These are phyloP conservation scores for Sphagnum tenellum DNA, from an alignment of 225 moss, liverwort and hornwort species.

Conservation along the genomic window DNA sequence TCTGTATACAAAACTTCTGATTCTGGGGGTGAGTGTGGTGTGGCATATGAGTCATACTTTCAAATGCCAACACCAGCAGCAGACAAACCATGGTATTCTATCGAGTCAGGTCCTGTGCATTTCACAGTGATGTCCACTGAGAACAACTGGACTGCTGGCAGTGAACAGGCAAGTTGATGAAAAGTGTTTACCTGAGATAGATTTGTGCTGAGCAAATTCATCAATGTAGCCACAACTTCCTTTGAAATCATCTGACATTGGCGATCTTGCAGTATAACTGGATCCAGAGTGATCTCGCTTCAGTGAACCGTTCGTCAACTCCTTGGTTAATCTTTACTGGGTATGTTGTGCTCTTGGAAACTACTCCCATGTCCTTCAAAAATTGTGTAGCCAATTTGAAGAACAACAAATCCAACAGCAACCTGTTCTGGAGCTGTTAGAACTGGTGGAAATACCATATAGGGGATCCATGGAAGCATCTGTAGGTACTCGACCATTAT, in stretches of 20 bases:
- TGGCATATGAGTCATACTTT: slow-evolving; percentile 63
- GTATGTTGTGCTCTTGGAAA: slow-evolving; percentile 10
- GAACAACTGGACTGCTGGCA: slow-evolving; percentile 34
- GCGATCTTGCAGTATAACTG: slow-evolving; percentile 21
- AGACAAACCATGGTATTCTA: slow-evolving; percentile 74
- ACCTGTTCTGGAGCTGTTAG: too few species aligned
- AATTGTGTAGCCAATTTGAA: too few species aligned
- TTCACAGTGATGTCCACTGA: slow-evolving; percentile 68
- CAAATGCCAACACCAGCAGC: slow-evolving; percentile 57
- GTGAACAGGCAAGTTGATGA: slow-evolving; percentile 39
- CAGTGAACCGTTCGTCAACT: slow-evolving; percentile 35
- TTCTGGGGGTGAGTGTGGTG: slow-evolving; percentile 73
- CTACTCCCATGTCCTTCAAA: too few species aligned
- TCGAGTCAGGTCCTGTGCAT: slow-evolving; percentile 61
- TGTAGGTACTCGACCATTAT: too few species aligned
- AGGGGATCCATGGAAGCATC: too few species aligned
- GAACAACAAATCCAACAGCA: too few species aligned
- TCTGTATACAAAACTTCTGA: slow-evolving; percentile 45
- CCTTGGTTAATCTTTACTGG: slow-evolving; percentile 58
- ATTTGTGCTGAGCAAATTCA: too few species aligned
- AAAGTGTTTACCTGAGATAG: too few species aligned
- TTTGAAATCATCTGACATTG: too few species aligned
- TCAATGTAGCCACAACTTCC: too few species aligned
- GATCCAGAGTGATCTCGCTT: slow-evolving; percentile 41
- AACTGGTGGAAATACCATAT: too few species aligned